Evolutionary conservation across 306 rosid genomes (phyloP).

Genomic region (Sindora glabra): DNA sequence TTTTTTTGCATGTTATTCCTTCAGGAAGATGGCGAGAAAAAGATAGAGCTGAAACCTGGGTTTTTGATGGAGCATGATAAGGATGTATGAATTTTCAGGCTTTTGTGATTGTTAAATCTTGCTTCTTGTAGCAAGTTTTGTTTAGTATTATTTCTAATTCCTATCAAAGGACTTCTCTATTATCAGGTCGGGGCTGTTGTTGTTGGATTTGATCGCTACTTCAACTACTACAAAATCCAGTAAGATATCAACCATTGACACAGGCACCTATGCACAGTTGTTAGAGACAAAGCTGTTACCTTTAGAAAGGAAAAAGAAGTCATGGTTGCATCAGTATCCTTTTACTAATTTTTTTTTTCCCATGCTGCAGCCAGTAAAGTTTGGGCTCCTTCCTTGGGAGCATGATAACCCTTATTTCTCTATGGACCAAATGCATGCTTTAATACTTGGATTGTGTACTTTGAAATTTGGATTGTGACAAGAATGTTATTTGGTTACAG

Average conservation of each 20-base stretch:
- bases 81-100: constrained; percentile 42
- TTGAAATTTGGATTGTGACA: too few species aligned
- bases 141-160: neutral
- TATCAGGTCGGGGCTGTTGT: constrained; percentile 95
- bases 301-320: neutral
- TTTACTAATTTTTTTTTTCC: neutral
- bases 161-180: constrained; percentile 11
- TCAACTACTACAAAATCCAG: constrained; percentile 98
- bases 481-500: too few species aligned
- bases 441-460: too few species aligned
- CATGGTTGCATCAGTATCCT: constrained; percentile 7
- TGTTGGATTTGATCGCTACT: constrained; percentile 95
- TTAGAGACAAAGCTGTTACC: neutral
- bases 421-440: neutral
- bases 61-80: constrained; percentile 86
- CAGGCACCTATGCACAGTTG: constrained; percentile 3
- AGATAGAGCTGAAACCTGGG: constrained; percentile 94
- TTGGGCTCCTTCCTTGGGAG: too few species aligned
- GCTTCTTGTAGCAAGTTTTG: neutral
- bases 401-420: too few species aligned
- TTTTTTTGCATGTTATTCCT: neutral
- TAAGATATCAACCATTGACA: constrained; percentile 41
- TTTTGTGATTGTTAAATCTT: constrained; percentile 12
- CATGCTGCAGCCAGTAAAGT: neutral
- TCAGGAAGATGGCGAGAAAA: constrained; percentile 88